Base-by-base conservation (phyloP, 768 basidiomycete species). In the Boletellus ananas region DNA sequence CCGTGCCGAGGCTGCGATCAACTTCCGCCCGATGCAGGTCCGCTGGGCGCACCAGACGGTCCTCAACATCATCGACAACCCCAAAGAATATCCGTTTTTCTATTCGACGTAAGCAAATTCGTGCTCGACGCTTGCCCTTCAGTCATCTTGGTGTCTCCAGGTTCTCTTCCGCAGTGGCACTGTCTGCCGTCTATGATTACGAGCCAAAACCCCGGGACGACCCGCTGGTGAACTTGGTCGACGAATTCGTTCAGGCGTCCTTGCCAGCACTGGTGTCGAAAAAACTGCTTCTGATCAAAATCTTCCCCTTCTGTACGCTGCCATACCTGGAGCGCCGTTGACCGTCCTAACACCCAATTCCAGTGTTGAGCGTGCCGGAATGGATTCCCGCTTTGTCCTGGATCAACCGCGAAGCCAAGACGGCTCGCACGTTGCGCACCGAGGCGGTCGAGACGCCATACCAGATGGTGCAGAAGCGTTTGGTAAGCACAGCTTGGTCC, bases 331-430 rank as follows among this genome's bases (percentile, higher is more conserved):
- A 11, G 12, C 7, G 8, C 20, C 3, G 16, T 13, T 16, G 8
- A 17, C 16, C 13, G 29, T 1, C 5, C 11, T 31, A 7, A 31
- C n/a, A 10, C 7, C 34, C 18, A 14, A 4, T 4, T 44, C 3
- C 11, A 57, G 59, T 60, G 25, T 33, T 40, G 13, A 13, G 33
- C 35, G 9, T 52, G 6, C 52, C 54, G 55, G 67, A 59, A 16
- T 76, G 74, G 72, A 54, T 73, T 43, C 74, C 75, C 6, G 71
- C 72, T 2, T 11, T 29, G 10, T 70, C 72, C 7, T 51, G 49
- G 8, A 65, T 74, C 53, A 70, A 72, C 56, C 60, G 59, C 31
- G 58, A 64, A 17, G 73, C 72, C 11, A 47, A 6, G 21, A 25
- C 20, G 2, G 58, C 50, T 1, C 20, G 11, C 9, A 16, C 40